These are phyloP conservation scores for Gossypium gossypioides DNA, from an alignment of 441 rosid genomes.

Conservation along the genomic window DNA sequence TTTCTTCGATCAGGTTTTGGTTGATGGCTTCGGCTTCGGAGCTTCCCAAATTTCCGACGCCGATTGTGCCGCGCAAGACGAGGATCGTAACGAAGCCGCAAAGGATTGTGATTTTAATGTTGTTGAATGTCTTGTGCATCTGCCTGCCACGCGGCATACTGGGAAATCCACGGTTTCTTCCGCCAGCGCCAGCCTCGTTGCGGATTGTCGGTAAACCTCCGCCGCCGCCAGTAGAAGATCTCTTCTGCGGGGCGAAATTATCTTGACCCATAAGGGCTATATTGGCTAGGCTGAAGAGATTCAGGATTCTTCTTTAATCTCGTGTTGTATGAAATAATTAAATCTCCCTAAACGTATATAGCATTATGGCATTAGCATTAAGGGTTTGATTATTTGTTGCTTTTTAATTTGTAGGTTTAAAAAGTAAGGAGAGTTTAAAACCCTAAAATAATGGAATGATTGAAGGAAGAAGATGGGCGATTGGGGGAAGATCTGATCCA, in stretches of 20 bases:
- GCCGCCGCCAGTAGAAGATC: slow-evolving; percentile 28
- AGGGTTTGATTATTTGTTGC: neutral
- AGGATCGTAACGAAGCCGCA: slow-evolving; percentile 91
- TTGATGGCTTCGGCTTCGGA: slow-evolving; percentile 71
- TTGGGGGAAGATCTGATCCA: neutral
- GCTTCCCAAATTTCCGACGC: slow-evolving; percentile 64
- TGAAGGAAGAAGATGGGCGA: neutral
- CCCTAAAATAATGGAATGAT: neutral
- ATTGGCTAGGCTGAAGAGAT: neutral
- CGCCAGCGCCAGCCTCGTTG: slow-evolving; percentile 20
- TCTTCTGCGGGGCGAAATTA: slow-evolving; percentile 47
- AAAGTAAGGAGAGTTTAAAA: neutral
- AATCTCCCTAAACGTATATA: neutral
- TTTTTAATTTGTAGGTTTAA: neutral
- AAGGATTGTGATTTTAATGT: slow-evolving; percentile 87
- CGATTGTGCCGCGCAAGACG: slow-evolving; percentile 87
- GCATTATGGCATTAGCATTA: neutral
- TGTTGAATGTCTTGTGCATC: slow-evolving; percentile 91
- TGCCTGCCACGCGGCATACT: slow-evolving; percentile 57
- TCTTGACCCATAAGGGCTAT: slow-evolving; percentile 47
- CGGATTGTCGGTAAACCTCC: slow-evolving; percentile 38
- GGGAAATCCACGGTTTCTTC: slow-evolving; percentile 15
- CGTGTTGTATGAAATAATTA: neutral
- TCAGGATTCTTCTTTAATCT: neutral
- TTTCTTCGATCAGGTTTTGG: slow-evolving; percentile 71